A percentile compares a stretch with the other conserved stretches of the same genome.
These are phyloP conservation scores for Harringtonia lauricola DNA, from an alignment of 2,329 filamentous ascomycete species.

Conservation along the genomic window DNA sequence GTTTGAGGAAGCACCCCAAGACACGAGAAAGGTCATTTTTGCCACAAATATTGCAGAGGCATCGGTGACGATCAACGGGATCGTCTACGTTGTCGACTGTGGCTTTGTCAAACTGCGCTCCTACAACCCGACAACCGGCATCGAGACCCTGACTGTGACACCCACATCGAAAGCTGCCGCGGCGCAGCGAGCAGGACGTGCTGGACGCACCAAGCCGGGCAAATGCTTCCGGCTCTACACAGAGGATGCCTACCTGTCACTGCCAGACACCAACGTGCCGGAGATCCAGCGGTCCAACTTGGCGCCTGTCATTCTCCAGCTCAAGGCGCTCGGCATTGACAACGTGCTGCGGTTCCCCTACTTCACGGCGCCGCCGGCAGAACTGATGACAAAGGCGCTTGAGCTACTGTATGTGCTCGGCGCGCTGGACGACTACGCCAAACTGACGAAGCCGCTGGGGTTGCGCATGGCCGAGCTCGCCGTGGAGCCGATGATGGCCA, in stretches of 20 bases:
- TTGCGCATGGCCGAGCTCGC: slow-evolving; percentile 86
- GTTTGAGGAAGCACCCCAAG: slow-evolving; percentile 72
- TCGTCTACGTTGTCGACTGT: slow-evolving; percentile 81
- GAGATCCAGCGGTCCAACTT: slow-evolving; percentile 91
- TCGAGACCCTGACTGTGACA: slow-evolving; percentile 75
- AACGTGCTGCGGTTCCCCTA: slow-evolving; percentile 90
- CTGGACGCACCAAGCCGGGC: slow-evolving; percentile 77
- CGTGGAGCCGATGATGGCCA: slow-evolving; percentile 92
- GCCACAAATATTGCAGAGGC: slow-evolving; percentile 96
- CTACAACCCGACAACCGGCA: slow-evolving; percentile 74
- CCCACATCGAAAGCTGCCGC: slow-evolving; percentile 85
- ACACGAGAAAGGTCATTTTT: slow-evolving; percentile 83
- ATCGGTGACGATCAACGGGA: slow-evolving; percentile 86
- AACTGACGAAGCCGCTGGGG: slow-evolving; percentile 81
- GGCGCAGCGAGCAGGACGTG: slow-evolving; percentile 81
- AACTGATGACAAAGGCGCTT: slow-evolving; percentile 74
- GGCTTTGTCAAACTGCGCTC: slow-evolving; percentile 86
- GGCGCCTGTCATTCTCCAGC: slow-evolving; percentile 75
- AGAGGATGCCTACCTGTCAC: slow-evolving; percentile 53
- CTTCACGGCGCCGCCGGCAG: slow-evolving; percentile 72
- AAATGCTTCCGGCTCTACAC: slow-evolving; percentile 95
- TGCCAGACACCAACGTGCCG: slow-evolving; percentile 67
- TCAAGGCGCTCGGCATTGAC: slow-evolving; percentile 91
- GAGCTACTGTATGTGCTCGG: slow-evolving; percentile 82
- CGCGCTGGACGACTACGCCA: slow-evolving; percentile 80